Base-by-base conservation (phyloP, 2,329 filamentous ascomycete genomes). In the Nannizzia gypsea region DNA sequence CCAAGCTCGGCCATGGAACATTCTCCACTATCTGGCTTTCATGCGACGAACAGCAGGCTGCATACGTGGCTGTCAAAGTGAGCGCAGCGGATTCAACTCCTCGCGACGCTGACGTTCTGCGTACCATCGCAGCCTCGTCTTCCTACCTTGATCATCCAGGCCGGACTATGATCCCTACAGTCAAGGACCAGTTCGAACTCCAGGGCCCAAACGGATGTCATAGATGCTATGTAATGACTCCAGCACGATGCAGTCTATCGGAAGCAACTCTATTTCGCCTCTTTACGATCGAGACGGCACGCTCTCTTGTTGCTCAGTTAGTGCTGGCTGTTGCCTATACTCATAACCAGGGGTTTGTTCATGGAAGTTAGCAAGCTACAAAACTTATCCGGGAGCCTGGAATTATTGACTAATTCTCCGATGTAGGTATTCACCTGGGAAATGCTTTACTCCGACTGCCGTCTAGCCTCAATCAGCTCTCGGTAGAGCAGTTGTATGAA, bases 111-210 rank as follows among this genome's bases (percentile, higher is more conserved):
- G 22, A 56, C 11, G 11, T 38, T 13, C 8, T 56, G 28, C n/a
- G 8, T 17, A 11, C 15, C 9, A 13, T 56, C 20, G 6, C 54
- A 2, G 6, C 9, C 6, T 24, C n/a, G 3, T 13, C 31, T 34
- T 34, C 36, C 4, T 9, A 13, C 15, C 15, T 5, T 34, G 13
- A 48, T 13, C 44, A 48, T 13, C 24, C n/a, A 34, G 48, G 48
- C 24, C 13, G 26, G 28, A 13, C 26, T 2, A 59, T 61, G 26
- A 58, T 69, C 24, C 64, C 60, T 24, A 44, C 46, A 3, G 28
- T 68, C 8, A 11, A 67, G 4, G 58, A 77, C 73, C 62, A 60
- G 26, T 68, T 70, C 58, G 61, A 54, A 26, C 42, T 64, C 46
- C 13, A 31, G 5, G 64, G 67, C 6, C 65, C 64, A 24, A 68